Base-by-base conservation (phyloP, 2,329 filamentous ascomycete genomes). In the Fusarium sarcochroum region DNA sequence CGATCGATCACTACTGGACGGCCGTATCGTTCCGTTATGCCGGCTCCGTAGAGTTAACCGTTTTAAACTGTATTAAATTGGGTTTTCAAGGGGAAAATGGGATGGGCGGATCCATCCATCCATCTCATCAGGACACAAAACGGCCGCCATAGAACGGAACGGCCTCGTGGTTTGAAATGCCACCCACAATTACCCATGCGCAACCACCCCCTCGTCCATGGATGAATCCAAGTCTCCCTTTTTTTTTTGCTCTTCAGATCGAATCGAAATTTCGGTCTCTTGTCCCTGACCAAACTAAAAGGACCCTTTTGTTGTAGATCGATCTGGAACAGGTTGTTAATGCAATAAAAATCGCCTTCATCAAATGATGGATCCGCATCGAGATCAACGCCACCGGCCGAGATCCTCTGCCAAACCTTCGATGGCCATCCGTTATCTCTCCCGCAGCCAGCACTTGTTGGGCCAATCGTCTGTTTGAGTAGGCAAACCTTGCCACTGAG, bases 331-430 rank as follows among this genome's bases (percentile, higher is more conserved):
- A 56, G 45, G 45, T 38, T 46, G 41, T 32, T 38, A 48, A 41
- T 60, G 52, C 44, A 49, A 34, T 30, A 46, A 40, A 53, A 40
- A 11, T n/a, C 37, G 27, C 41, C 40, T 48, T 35, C 41, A 51
- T 68, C 58, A 70, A 60, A 58, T 70, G 63, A 68, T 45, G 47
- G 42, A 47, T 41, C 49, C 51, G 52, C 51, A 72, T 73, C 71
- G 63, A 69, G 68, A 73, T 73, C 49, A 54, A 66, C 64, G 68
- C 70, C 70, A 70, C 63, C 48, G 34, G 48, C 51, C 44, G 52
- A 69, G 67, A 70, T 73, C 63, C 64, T 69, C 57, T 56, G 41
- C 69, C 57, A 67, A 64, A 64, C 49, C 55, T 53, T 62, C 67
- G 71, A 73, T 71, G 67, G 35, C 50, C 53, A 9, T 61, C 40